A percentile compares a stretch with the other conserved stretches of the same genome.
These are phyloP conservation scores for Pulveroboletus ravenelii DNA, from an alignment of 768 basidiomycete species.

Conservation along the genomic window DNA sequence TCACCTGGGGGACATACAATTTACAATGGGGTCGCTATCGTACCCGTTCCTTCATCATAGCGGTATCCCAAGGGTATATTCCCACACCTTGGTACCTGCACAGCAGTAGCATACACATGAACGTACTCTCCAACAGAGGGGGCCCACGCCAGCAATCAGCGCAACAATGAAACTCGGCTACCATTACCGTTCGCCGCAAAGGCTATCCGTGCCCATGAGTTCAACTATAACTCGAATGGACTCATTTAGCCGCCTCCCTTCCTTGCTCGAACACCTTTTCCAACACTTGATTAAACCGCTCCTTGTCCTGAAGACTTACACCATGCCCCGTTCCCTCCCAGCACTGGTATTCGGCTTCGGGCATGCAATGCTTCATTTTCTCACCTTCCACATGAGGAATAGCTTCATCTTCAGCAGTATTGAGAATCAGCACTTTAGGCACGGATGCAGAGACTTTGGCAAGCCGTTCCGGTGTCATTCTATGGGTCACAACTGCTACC, in stretches of 20 bases:
- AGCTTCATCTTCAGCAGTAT: slow-evolving; percentile 62
- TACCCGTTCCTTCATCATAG: too few species aligned
- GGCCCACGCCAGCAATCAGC: too few species aligned
- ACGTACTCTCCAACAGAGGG: too few species aligned
- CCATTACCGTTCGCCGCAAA: too few species aligned
- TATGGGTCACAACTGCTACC: slow-evolving; percentile 60
- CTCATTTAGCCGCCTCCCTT: not conserved
- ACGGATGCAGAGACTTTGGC: slow-evolving; percentile 47
- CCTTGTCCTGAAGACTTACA: slow-evolving; percentile 44
- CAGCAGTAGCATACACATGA: too few species aligned
- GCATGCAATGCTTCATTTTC: slow-evolving; percentile 55
- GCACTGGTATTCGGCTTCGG: slow-evolving; percentile 48
- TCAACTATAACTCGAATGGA: not conserved
- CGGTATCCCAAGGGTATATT: too few species aligned
- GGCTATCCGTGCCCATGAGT: not conserved
- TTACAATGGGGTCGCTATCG: too few species aligned
- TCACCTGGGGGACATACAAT: not conserved
- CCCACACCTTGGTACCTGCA: too few species aligned
- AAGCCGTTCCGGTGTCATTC: slow-evolving; percentile 47
- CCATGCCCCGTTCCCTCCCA: slow-evolving; percentile 66
- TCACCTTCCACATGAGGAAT: slow-evolving; percentile 49
- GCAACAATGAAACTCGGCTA: too few species aligned
- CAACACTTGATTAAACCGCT: slow-evolving; percentile 51
- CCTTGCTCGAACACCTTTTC: slow-evolving; percentile 57
- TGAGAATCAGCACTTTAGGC: slow-evolving; percentile 64